Evolutionary conservation across 148 eudicot genomes (phyloP).

Genomic region (Bassia scoparia): DNA sequence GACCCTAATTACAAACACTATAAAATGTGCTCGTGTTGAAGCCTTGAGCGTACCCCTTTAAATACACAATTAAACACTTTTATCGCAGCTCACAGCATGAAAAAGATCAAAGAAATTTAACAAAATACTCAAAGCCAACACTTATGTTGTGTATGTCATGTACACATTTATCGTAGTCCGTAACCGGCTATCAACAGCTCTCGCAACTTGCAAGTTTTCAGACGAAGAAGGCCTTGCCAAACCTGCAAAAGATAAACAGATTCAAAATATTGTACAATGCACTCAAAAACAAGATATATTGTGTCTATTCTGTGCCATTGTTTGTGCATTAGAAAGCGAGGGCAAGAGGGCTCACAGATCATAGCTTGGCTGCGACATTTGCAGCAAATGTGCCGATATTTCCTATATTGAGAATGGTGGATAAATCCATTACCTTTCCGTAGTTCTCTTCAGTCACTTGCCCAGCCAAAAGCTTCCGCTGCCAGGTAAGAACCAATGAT

Average conservation of each 20-base stretch:
- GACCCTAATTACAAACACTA: too few relatives aligned
- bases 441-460: slow-evolving; percentile 72
- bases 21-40: too few relatives aligned
- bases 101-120: not conserved
- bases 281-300: not conserved
- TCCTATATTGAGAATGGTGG: slow-evolving; percentile 80
- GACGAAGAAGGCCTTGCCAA: slow-evolving; percentile 42
- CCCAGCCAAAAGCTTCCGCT: slow-evolving; percentile 92
- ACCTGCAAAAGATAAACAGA: slow-evolving; percentile 15
- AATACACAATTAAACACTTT: not conserved
- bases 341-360: slow-evolving; percentile 51
- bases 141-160: not conserved
- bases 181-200: slow-evolving; percentile 86
- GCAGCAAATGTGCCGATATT: slow-evolving; percentile 91
- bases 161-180: slow-evolving; percentile 49
- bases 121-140: not conserved
- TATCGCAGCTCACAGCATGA: not conserved
- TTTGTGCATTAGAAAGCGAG: not conserved
- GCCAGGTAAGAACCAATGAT: slow-evolving; percentile 12
- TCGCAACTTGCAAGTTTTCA: slow-evolving; percentile 75
- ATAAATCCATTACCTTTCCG: slow-evolving; percentile 72
- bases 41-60: too few relatives aligned
- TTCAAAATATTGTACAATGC: not conserved
- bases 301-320: not conserved
- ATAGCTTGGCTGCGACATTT: slow-evolving; percentile 79